Percentiles rank a stretch among this genome's conserved stretches.
Evolutionary conservation across 176 grass and related monocot genomes (phyloP).

Genomic region (Alloteropsis semialata): DNA sequence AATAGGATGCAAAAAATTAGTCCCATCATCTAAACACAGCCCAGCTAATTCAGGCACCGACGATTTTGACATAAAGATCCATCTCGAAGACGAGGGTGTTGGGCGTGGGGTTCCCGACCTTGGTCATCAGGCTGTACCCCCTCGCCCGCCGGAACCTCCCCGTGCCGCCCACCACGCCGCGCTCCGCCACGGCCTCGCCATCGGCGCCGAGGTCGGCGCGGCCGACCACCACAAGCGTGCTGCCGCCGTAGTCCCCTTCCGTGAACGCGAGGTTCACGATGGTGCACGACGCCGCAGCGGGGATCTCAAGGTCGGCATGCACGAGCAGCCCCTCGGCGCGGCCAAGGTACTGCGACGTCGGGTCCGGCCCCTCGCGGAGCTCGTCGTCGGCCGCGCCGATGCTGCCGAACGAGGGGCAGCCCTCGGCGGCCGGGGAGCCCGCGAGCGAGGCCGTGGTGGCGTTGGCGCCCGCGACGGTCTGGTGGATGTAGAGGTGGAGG

Average conservation of each 20-base stretch:
- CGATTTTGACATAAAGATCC: conserved; percentile 27
- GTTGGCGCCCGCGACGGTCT: conserved; percentile 20
- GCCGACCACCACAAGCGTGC: conserved; percentile 26
- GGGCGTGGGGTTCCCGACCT: conserved; percentile 7
- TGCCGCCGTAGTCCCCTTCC: conserved; percentile 20
- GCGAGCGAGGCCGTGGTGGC: neutral
- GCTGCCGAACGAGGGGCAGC: neutral
- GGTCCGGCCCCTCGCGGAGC: conserved; percentile 11
- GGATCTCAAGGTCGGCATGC: conserved; percentile 22
- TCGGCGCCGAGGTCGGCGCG: neutral
- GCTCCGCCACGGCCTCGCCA: neutral
- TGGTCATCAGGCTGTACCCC: conserved; percentile 38
- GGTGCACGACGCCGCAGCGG: neutral
- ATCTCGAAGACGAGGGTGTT: conserved; percentile 24
- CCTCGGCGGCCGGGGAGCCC: neutral
- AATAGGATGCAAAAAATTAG: too few relatives aligned
- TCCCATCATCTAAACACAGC: too few relatives aligned
- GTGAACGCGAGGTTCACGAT: conserved; percentile 6
- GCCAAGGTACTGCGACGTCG: conserved; percentile 22
- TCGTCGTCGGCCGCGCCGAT: conserved; percentile 4
- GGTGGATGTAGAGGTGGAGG: conserved; percentile 39
- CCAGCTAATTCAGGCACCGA: neutral
- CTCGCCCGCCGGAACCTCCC: conserved; percentile 28
- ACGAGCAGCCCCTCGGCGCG: conserved; percentile 14
- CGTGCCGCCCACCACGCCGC: conserved; percentile 25